Conservation (phyloP, 495 filamentous ascomycete genomes). For the Penicillium pulvis region DNA sequence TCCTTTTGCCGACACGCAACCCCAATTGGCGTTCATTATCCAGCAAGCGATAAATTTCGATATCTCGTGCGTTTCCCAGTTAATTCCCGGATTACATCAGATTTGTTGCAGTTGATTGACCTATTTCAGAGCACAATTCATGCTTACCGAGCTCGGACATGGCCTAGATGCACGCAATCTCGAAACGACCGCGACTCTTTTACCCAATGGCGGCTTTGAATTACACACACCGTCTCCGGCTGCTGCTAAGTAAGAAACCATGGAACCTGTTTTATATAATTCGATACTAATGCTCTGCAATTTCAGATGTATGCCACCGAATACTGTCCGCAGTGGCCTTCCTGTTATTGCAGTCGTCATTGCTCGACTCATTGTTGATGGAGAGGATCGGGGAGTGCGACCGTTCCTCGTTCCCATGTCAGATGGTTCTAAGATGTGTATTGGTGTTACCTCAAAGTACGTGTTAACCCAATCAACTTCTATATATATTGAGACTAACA, state of each 20-base stretch:
- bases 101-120: background rate
- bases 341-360: conserved; percentile 31
- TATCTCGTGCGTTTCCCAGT: background rate
- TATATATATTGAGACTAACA: background rate
- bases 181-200: conserved; percentile 40
- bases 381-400: conserved; percentile 27
- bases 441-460: conserved; percentile 26
- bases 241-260: conserved; percentile 29
- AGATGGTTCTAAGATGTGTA: conserved; percentile 26
- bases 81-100: background rate
- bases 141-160: conserved; percentile 42
- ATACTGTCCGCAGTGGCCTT: conserved; percentile 27
- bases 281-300: background rate
- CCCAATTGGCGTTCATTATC: conserved; percentile 25
- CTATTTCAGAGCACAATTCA: conserved; percentile 19
- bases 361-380: conserved; percentile 32
- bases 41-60: background rate
- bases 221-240: conserved; percentile 29
- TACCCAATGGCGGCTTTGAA: conserved; percentile 35
- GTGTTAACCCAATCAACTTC: background rate
- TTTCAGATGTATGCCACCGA: conserved; percentile 38
- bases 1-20: conserved; percentile 30
- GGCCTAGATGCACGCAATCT: conserved; percentile 40
- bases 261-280: background rate
- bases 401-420: conserved; percentile 31